Evolutionary conservation across 140 eudicot genomes (phyloP).

Genomic region (Flaveria floridana): DNA sequence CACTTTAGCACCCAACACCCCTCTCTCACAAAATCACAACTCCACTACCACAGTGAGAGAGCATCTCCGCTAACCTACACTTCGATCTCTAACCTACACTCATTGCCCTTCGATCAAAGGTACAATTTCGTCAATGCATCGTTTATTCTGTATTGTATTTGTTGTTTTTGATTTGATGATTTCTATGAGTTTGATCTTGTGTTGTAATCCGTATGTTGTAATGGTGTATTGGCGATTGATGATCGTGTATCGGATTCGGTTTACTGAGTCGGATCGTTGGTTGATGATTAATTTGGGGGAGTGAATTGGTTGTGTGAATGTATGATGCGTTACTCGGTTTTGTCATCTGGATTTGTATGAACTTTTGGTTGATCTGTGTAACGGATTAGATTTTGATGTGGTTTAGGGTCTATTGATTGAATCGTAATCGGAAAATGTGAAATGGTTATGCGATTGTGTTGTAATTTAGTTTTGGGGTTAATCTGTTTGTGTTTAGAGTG

Average conservation of each 20-base stretch:
- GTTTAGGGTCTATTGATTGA: not conserved
- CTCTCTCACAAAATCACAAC: conserved; percentile 8
- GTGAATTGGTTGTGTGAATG: not conserved
- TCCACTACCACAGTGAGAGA: not conserved
- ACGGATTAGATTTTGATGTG: not conserved
- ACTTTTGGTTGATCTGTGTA: conserved; percentile 12
- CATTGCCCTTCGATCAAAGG: conserved; percentile 33
- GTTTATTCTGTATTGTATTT: not conserved
- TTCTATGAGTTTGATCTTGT: conserved; percentile 10
- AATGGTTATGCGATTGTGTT: not conserved
- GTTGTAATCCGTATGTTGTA: not conserved
- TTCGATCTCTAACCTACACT: conserved; percentile 21
- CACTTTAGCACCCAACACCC: conserved; percentile 38
- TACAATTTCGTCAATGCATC: conserved; percentile 19
- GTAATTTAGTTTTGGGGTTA: not conserved
- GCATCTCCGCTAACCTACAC: conserved; percentile 19
- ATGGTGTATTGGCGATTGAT: not conserved
- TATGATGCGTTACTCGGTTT: conserved; percentile 25
- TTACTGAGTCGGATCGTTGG: conserved; percentile 24
- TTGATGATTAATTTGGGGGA: conserved; percentile 21
- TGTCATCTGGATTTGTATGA: conserved; percentile 9
- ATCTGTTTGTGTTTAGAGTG: not conserved
- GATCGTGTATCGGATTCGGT: conserved; percentile 12
- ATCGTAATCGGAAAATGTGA: conserved; percentile 23
- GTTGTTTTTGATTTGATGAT: conserved; percentile 14